Evolutionary conservation across 768 basidiomycete species (phyloP).

Genomic region (Rhizopogon vinicolor): DNA sequence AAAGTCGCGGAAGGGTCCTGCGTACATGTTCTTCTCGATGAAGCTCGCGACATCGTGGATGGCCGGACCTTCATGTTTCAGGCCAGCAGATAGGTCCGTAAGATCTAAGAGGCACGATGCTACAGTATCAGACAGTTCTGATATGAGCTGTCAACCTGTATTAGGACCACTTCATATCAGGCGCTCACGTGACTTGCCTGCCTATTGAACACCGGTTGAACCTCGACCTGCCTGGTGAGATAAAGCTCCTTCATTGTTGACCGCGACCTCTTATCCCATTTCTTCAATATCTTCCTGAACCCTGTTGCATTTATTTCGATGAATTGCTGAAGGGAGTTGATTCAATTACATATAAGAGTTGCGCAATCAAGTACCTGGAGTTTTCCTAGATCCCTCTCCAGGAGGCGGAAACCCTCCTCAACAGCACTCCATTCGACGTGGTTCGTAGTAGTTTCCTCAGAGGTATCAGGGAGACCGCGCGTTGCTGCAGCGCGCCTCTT

Average conservation of each 20-base stretch:
- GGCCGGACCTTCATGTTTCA: constrained; percentile 76
- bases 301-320: constrained; percentile 97
- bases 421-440: constrained; percentile 94
- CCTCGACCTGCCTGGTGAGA: constrained; percentile 92
- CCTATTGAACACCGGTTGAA: constrained; percentile 97
- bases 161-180: constrained; percentile 7
- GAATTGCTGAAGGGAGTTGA: constrained; percentile 64
- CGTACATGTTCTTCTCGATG: constrained; percentile 52
- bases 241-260: constrained; percentile 97
- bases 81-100: constrained; percentile 68
- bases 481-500: constrained; percentile 84
- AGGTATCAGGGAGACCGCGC: constrained; percentile 63
- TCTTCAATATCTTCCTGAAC: constrained; percentile 96
- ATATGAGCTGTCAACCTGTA: constrained; percentile 66
- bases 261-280: constrained; percentile 96
- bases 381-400: constrained; percentile 93
- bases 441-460: constrained; percentile 48
- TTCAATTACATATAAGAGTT: constrained; percentile 12
- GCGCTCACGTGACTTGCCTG: constrained; percentile 49
- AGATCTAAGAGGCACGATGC: constrained; percentile 78
- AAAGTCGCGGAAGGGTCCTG: constrained; percentile 81
- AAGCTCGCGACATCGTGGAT: constrained; percentile 71
- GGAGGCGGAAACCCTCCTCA: constrained; percentile 91
- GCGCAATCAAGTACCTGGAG: constrained; percentile 61
- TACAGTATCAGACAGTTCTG: constrained; percentile 90